A percentile compares a stretch with the other conserved stretches of the same genome.
phyloP scores from a whole-genome alignment of 140 eudicot genomes.

The Stevia rebaudiana region DNA sequence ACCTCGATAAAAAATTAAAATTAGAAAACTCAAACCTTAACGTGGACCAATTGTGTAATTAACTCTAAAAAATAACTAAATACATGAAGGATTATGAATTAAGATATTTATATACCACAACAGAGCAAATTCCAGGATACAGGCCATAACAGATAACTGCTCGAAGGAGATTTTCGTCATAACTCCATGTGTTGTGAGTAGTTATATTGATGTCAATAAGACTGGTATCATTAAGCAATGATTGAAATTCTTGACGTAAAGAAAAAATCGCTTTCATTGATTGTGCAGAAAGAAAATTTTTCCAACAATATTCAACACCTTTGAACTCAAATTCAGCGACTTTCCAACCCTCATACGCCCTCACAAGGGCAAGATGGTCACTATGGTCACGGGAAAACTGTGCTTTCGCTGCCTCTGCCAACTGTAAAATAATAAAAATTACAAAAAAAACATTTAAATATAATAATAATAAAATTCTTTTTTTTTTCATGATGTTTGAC shows the following conservation, averaged over 20 bases:
- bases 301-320: constrained; percentile 88
- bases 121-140: constrained; percentile 91
- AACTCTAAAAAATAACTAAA: constrained; percentile 11
- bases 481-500: constrained; percentile 1
- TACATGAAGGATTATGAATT: not conserved
- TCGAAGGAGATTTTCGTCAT: constrained; percentile 70
- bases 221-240: constrained; percentile 61
- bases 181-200: constrained; percentile 60
- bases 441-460: not conserved
- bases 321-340: constrained; percentile 61
- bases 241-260: constrained; percentile 64
- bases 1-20: no score
- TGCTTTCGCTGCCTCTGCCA: constrained; percentile 93
- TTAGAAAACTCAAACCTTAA: no score
- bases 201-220: constrained; percentile 60
- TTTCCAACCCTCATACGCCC: constrained; percentile 92
- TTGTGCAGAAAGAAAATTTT: constrained; percentile 82
- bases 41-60: no score
- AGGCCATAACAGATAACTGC: constrained; percentile 90
- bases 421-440: constrained; percentile 37
- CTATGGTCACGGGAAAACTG: constrained; percentile 71
- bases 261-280: constrained; percentile 95
- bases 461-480: no score
- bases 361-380: constrained; percentile 91
- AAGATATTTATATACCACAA: constrained; percentile 50